phyloP scores from a whole-genome alignment of 108 stramenopile genomes.

The Pseudonitzschia multiseries region DNA sequence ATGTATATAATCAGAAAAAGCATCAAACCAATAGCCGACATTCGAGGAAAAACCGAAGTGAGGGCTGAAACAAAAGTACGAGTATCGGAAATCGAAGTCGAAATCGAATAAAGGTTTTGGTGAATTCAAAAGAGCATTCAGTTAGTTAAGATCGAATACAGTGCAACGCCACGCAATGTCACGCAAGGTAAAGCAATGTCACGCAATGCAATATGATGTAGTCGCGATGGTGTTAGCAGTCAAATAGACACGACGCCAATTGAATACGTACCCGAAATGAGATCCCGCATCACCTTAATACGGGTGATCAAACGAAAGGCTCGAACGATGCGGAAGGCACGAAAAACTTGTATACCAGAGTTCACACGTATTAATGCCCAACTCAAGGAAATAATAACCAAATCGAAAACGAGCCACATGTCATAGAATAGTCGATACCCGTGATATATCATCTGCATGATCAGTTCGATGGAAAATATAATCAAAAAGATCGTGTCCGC shows the following conservation, averaged over 20 bases:
- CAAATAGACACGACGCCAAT: background rate
- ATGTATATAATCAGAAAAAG: conserved; percentile 57
- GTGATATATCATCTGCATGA: conserved; percentile 55
- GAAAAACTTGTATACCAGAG: conserved; percentile 55
- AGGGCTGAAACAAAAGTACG: conserved; percentile 40
- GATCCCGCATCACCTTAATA: conserved; percentile 61
- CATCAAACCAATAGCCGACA: conserved; percentile 52
- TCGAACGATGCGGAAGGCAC: conserved; percentile 79
- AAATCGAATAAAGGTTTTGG: background rate
- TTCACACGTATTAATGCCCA: conserved; percentile 25
- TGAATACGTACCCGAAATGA: conserved; percentile 44
- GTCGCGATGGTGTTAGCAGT: background rate
- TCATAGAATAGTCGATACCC: conserved; percentile 56
- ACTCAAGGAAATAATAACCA: conserved; percentile 58
- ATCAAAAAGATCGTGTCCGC: conserved; percentile 56
- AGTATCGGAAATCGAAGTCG: too few relatives aligned
- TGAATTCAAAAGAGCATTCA: background rate
- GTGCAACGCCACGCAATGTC: too few relatives aligned
- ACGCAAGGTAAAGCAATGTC: too few relatives aligned
- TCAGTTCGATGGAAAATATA: conserved; percentile 70
- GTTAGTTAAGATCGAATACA: too few relatives aligned
- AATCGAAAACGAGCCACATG: conserved; percentile 74
- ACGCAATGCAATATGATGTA: too few relatives aligned
- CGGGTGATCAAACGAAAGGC: conserved; percentile 74
- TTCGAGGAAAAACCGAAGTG: conserved; percentile 60